phyloP scores from a whole-genome alignment of 2,329 filamentous ascomycete species.

The Tolypocladium nubicola region DNA sequence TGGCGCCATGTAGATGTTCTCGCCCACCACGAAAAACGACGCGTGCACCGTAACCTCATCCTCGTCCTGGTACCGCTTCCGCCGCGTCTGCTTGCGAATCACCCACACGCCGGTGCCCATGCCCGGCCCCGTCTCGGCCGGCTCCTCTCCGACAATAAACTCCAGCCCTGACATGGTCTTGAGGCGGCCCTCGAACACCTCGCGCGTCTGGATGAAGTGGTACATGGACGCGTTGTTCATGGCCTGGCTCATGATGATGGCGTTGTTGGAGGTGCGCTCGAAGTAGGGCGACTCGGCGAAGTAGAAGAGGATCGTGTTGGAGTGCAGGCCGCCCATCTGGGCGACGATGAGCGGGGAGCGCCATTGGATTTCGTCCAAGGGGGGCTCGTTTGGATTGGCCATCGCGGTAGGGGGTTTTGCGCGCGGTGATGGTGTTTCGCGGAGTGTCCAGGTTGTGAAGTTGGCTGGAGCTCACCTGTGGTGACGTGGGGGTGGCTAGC shows the following conservation, averaged over 20 bases:
- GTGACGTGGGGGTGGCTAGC: conserved; percentile 6
- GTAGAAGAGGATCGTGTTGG: conserved; percentile 56
- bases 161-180: conserved; percentile 56
- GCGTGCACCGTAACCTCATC: conserved; percentile 50
- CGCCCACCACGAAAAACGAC: conserved; percentile 54
- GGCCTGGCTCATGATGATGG: conserved; percentile 50
- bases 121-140: conserved; percentile 51
- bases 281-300: conserved; percentile 59
- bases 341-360: conserved; percentile 38
- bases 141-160: conserved; percentile 55
- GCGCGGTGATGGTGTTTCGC: not conserved
- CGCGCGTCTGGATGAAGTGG: conserved; percentile 47
- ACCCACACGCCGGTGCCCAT: conserved; percentile 60
- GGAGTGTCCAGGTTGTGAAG: not conserved
- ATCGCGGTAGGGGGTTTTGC: conserved; percentile 17
- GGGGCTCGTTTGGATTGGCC: conserved; percentile 36
- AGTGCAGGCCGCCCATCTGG: conserved; percentile 49
- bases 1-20: conserved; percentile 58
- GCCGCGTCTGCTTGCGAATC: conserved; percentile 56
- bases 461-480: not conserved
- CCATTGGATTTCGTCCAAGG: conserved; percentile 61
- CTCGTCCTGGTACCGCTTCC: conserved; percentile 42
- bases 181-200: conserved; percentile 52
- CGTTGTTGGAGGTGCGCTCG: conserved; percentile 58
- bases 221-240: conserved; percentile 49